Base-by-base conservation (phyloP, 345 rosid genomes). In the Kandelia obovata region DNA sequence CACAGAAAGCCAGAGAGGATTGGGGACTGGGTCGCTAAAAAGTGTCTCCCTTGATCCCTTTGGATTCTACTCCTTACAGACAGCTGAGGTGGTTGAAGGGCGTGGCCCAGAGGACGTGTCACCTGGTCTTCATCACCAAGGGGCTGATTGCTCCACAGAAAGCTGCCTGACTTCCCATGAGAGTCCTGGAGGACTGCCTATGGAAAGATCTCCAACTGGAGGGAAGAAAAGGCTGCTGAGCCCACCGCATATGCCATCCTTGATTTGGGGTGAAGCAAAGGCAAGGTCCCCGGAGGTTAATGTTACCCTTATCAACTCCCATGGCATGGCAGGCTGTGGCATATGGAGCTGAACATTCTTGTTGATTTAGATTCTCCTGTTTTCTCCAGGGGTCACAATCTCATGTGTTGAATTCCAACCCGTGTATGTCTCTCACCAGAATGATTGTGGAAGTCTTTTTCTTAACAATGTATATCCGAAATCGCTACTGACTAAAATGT, bases 111-210 rank as follows among this genome's bases (percentile, higher is more conserved):
- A 79, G 61, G 88, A 78, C 67, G 51, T 73, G 31, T 73, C 70
- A 28, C 70, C 79, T 2, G 61, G 78, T 62, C 78, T 80, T 64
- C 88, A 70, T 69, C 80, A 83, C 17, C 92, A 83, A 73, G 76
- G 86, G 71, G 78, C 82, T 26, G 88, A 84, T 76, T 83, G 89
- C 63, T 88, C 88, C 10, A 88, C 89, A 0, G 89, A 85, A 65
- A 88, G 92, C 79, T 88, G 89, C 76, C 73, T 88, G 78, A 85
- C 92, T 52, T 85, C 87, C 7, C 86, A 85, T 1, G 92, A 74
- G 75, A 82, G 89, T 67, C 86, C 85, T 4, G 79, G 75, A 67
- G 85, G 84, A 55, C 70, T 80, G 62, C 61, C 70, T 17, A 73
- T 75, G 30, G 84, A 85, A 76, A 84, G 79, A 64, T 81, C 88